Evolutionary conservation across 768 basidiomycete genomes (phyloP), one percentile per base, ranked within the genome.

Genomic region (Boletus barrowsii): DNA sequence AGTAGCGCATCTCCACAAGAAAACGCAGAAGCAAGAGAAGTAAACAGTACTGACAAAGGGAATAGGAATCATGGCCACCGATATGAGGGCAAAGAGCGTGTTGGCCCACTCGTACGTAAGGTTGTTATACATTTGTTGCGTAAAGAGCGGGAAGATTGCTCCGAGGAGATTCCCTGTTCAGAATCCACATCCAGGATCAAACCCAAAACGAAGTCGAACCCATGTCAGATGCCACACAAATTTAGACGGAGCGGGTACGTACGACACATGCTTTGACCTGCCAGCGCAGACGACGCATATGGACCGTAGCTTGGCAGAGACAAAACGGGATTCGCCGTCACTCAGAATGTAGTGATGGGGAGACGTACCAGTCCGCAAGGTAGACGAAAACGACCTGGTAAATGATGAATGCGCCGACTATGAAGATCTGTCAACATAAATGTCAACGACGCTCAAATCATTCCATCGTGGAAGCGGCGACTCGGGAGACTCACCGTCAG

Each of bases 261-360:
- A 78, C 86, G 75, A 52, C 78, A 76, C 51, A 87, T 72, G 60
- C 80, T 83, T 66, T 87, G 85, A 2, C 81, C 87, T 1, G 87
- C 86, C 17, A 87, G 70, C 11, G 86, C 86, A 0, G 83, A 86
- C 0, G 84, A 86, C 7, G 87, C 86, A 63, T 82, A 87, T 5
- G 78, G 77, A 3, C 81, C 80, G 53, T 83, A 82, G 57, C 82
- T 68, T 51, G 54, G 33, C 29, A 48, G 39, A 18, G 5, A 33
- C 15, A 36, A 46, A 20, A 9, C 7, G 44, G 10, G 41, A 51
- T 53, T 44, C 39, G 40, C 47, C n/a, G 41, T 14, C 2, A 14
- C 20, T 44, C 47, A 30, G 17, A 26, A 24, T 10, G n/a, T 43
- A 20, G 26, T 10, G 48, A 24, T 2, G 18, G 20, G 10, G 18